Percentiles rank a stretch among this genome's conserved stretches.
Conservation (phyloP, 2,329 filamentous ascomycete genomes). For the Ascosphaera aggregata region DNA sequence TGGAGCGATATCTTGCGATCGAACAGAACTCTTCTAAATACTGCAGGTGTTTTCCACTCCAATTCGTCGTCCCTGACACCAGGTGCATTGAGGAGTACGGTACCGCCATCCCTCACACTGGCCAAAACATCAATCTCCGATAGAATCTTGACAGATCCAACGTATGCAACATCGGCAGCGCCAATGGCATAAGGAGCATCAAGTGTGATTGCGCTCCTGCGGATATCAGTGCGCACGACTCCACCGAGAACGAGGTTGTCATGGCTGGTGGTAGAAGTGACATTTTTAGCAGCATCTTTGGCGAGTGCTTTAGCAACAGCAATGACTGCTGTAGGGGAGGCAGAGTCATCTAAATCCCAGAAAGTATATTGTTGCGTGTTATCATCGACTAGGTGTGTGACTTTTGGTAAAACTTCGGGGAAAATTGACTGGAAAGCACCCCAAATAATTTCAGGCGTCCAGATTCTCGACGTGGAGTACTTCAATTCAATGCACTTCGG, state of each 20-base stretch:
- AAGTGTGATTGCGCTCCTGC: constrained; percentile 58
- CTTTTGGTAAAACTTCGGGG: constrained; percentile 17
- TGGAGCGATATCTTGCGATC: constrained; percentile 49
- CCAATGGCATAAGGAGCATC: constrained; percentile 66
- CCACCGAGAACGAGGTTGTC: constrained; percentile 51
- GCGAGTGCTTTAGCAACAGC: constrained; percentile 36
- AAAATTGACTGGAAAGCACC: constrained; percentile 23
- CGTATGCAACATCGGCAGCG: constrained; percentile 53
- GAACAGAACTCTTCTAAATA: constrained; percentile 47
- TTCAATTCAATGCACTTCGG: constrained; percentile 63
- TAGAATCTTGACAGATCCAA: constrained; percentile 60
- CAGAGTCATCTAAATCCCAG: constrained; percentile 69
- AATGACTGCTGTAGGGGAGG: constrained; percentile 38
- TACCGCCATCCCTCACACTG: constrained; percentile 45
- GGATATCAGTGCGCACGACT: constrained; percentile 60
- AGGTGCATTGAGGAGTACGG: constrained; percentile 51
- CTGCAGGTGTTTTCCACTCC: constrained; percentile 57
- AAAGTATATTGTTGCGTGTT: constrained; percentile 65
- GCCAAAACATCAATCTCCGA: constrained; percentile 52
- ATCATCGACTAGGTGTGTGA: constrained; percentile 26
- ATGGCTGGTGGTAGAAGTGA: constrained; percentile 33
- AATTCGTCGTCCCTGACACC: constrained; percentile 69
- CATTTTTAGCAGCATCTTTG: constrained; percentile 35
- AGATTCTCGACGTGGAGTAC: constrained; percentile 51
- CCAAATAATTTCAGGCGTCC: constrained; percentile 28